Base-by-base conservation (phyloP, 2,329 filamentous ascomycete genomes). In the Aureobasidium uvarum region DNA sequence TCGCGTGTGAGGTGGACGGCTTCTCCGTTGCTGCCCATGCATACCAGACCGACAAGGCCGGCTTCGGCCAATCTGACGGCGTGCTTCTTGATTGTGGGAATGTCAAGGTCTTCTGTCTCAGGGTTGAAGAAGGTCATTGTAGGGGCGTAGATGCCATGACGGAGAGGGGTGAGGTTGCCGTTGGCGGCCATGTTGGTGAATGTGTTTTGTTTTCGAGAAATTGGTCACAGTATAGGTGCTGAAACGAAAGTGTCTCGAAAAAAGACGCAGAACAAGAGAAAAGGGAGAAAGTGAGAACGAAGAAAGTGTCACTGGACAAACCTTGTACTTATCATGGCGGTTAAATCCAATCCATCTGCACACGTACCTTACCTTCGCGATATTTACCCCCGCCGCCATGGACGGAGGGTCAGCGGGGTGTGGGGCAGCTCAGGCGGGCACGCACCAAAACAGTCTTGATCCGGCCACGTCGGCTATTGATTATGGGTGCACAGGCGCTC, bases 111-210 rank as follows among this genome's bases (percentile, higher is more conserved):
- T 78, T 96, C 92, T 52, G 90, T 95, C 69, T 88, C 84, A 7
- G 89, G 83, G 78, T 94, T 82, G 81, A 96, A 96, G 77, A 96
- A 96, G 72, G 91, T 96, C 87, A 95, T 91, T 67, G 90, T 94
- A 31, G 92, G 92, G 67, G 90, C 90, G 77, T 95, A 96, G 75
- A 95, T 92, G 75, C 91, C 91, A 73, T 89, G 88, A 51, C 89
- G 89, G 64, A 96, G 85, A 69, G 88, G 83, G n/a, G 81, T 83
- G 67, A 76, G 69, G 38, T 62, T 60, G 63, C 68, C 69, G 62
- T 70, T 72, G 65, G 74, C 66, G 66, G 70, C 74, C 77, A 73
- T 79, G 18, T 51, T 63, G 41, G 18, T 23, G 38, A n/a, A 43
- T 52, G 23, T 68, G 67, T 63, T 23, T 66, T 31, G 16, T 43